These are phyloP conservation scores for Aspergillus phoenicis DNA, from an alignment of 2,329 filamentous ascomycete species.

Conservation along the genomic window DNA sequence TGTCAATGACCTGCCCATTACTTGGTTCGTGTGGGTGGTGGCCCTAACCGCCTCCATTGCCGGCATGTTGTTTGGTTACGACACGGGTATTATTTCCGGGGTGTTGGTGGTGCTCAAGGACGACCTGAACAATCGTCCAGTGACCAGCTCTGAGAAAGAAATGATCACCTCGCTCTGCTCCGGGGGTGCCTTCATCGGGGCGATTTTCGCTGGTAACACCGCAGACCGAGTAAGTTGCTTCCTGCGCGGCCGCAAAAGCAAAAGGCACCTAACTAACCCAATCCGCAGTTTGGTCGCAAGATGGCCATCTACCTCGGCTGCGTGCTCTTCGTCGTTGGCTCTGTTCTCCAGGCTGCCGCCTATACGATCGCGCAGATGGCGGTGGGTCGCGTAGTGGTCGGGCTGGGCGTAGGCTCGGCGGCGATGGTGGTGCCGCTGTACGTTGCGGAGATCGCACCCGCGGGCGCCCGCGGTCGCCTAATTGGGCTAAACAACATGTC, in stretches of 20 bases:
- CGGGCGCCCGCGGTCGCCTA: conserved; percentile 49
- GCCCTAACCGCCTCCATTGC: conserved; percentile 40
- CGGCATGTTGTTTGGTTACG: conserved; percentile 46
- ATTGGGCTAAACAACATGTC: conserved; percentile 50
- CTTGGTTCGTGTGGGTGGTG: conserved; percentile 44
- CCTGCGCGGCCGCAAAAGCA: background rate
- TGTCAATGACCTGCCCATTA: conserved; percentile 43
- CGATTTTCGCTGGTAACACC: conserved; percentile 40
- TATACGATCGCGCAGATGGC: conserved; percentile 48
- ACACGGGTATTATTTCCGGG: conserved; percentile 51
- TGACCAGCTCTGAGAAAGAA: conserved; percentile 52
- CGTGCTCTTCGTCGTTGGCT: conserved; percentile 44
- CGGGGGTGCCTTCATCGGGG: conserved; percentile 52
- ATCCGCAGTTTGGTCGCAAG: conserved; percentile 41
- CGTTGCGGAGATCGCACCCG: conserved; percentile 55
- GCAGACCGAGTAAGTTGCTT: conserved; percentile 40
- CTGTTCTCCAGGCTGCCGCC: conserved; percentile 39
- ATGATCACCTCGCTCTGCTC: conserved; percentile 56
- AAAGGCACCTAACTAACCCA: conserved; percentile 28
- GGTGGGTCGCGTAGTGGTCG: conserved; percentile 51
- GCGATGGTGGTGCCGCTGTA: conserved; percentile 53
- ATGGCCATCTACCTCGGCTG: conserved; percentile 46
- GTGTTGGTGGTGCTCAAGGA: conserved; percentile 41
- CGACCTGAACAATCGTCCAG: conserved; percentile 43
- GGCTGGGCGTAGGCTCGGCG: conserved; percentile 53